phyloP scores from a whole-genome alignment of 345 rosid genomes.

The Zanthoxylum bungeanum region DNA sequence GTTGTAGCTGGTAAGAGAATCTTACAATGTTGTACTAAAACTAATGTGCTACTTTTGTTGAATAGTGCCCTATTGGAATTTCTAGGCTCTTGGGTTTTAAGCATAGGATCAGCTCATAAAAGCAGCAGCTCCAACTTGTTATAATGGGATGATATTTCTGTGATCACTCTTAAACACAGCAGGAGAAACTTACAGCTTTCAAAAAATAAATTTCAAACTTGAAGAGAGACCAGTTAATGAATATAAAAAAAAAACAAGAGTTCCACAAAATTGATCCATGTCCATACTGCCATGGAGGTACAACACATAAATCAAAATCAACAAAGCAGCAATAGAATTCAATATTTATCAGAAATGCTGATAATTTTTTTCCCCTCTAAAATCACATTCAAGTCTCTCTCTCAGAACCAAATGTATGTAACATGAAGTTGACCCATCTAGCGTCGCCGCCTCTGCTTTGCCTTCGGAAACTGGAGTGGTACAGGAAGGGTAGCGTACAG shows the following conservation, averaged over 20 bases:
- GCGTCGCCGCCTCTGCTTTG: slow-evolving; percentile 32
- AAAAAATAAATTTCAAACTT: not conserved
- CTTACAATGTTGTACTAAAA: not conserved
- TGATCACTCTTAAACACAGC: not conserved
- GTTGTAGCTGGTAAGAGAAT: slow-evolving; percentile 7
- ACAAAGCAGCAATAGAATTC: not conserved
- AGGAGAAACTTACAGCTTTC: not conserved
- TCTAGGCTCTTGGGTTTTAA: not conserved
- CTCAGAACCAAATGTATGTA: not conserved
- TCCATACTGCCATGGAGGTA: not conserved
- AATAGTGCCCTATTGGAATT: not conserved
- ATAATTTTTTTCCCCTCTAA: not conserved
- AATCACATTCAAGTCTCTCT: not conserved
- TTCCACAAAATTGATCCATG: not conserved
- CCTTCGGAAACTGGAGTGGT: slow-evolving; percentile 59
- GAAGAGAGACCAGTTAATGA: not conserved
- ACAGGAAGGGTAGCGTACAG: slow-evolving; percentile 46
- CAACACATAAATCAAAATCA: not conserved
- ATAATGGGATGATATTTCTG: not conserved
- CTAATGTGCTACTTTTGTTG: not conserved
- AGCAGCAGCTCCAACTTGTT: no score
- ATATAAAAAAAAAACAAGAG: not conserved
- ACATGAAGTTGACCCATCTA: slow-evolving; percentile 7
- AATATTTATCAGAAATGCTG: not conserved
- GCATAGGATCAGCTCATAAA: no score